These are phyloP conservation scores for Candida pseudocylindracea DNA, from an alignment of 1,139 yeast species.

Conservation along the genomic window DNA sequence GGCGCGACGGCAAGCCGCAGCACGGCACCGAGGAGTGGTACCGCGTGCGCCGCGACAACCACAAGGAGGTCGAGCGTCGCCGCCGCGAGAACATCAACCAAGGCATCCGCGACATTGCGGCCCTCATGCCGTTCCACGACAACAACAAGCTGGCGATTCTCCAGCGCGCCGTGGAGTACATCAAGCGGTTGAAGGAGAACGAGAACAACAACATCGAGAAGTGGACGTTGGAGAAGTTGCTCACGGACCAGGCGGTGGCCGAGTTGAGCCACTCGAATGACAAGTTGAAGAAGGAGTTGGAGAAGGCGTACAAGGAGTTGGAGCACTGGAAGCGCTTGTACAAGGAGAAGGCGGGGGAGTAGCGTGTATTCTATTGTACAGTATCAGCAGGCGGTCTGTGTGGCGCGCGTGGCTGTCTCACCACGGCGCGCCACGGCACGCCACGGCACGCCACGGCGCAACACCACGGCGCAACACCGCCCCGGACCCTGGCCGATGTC, in stretches of 20 bases:
- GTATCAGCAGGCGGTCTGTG: too few relatives aligned
- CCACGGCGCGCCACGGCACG: too few relatives aligned
- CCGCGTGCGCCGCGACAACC: conserved; percentile 66
- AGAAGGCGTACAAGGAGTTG: conserved; percentile 82
- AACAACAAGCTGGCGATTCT: conserved; percentile 82
- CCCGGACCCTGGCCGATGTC: too few relatives aligned
- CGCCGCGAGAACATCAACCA: conserved; percentile 82
- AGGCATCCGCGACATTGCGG: conserved; percentile 72
- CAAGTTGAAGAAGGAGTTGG: conserved; percentile 56
- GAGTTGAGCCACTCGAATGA: conserved; percentile 63
- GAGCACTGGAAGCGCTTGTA: conserved; percentile 51
- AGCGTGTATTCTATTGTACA: neutral
- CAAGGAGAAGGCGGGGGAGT: conserved; percentile 6
- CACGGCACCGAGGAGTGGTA: conserved; percentile 82
- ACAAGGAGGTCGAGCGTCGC: conserved; percentile 93
- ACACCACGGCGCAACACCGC: too few relatives aligned
- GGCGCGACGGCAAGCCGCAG: conserved; percentile 12
- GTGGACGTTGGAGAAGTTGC: conserved; percentile 80
- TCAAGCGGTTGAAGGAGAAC: conserved; percentile 69
- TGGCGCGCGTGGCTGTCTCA: too few relatives aligned
- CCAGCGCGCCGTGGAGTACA: conserved; percentile 74
- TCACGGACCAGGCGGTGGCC: conserved; percentile 78
- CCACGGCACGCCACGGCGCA: too few relatives aligned
- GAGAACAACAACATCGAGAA: conserved; percentile 79
- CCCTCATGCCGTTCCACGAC: conserved; percentile 69